phyloP scores from a whole-genome alignment of 2,329 filamentous ascomycete species.

The Xylariaceae sp. region DNA sequence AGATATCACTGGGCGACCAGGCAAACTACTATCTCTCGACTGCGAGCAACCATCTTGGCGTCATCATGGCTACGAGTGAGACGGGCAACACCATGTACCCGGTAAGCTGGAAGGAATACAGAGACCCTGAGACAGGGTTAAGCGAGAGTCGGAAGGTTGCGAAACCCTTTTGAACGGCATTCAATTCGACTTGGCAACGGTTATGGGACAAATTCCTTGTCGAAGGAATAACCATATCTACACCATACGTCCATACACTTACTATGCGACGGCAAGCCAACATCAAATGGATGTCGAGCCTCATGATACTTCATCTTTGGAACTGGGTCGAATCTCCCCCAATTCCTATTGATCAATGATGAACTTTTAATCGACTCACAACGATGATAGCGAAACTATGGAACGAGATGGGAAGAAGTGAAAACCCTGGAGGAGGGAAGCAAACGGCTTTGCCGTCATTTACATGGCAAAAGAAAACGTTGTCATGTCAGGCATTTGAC shows the following conservation, averaged over 20 bases:
- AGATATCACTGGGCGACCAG: slow-evolving; percentile 90
- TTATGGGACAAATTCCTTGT: not conserved
- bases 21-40: slow-evolving; percentile 94
- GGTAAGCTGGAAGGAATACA: slow-evolving; percentile 92
- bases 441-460: no score
- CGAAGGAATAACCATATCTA: not conserved
- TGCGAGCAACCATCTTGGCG: slow-evolving; percentile 83
- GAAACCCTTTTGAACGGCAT: slow-evolving; percentile 67
- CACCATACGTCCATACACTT: not conserved
- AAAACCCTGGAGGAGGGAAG: not conserved
- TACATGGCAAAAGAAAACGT: no score
- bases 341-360: not conserved
- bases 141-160: slow-evolving; percentile 87
- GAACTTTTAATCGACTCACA: not conserved
- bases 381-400: not conserved
- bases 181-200: not conserved
- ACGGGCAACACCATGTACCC: slow-evolving; percentile 87
- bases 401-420: not conserved
- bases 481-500: no score
- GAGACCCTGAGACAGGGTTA: slow-evolving; percentile 71
- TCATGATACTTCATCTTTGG: not conserved
- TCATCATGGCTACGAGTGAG: slow-evolving; percentile 89
- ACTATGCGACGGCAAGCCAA: not conserved
- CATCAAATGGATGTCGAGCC: not conserved
- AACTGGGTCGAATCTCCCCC: not conserved